phyloP scores from a whole-genome alignment of 2,329 filamentous ascomycete species.

The Hypoxylon sp. region DNA sequence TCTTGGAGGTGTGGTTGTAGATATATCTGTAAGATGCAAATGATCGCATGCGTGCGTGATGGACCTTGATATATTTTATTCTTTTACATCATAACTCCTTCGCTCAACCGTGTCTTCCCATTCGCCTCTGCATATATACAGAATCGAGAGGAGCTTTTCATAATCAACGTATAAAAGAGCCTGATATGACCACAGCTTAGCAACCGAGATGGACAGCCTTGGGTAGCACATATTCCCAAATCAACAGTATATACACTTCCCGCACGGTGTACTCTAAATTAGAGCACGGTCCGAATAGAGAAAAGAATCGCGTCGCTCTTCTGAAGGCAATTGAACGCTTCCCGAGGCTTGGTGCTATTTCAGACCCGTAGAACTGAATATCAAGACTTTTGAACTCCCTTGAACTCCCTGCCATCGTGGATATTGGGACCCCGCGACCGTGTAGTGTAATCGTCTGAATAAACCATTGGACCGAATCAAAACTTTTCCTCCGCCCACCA shows the following conservation, averaged over 20 bases:
- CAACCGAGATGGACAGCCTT: slow-evolving; percentile 12
- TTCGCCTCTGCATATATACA: slow-evolving; percentile 26
- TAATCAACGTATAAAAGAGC: slow-evolving; percentile 8
- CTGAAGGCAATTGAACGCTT: slow-evolving; percentile 26
- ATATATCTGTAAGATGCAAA: slow-evolving; percentile 17
- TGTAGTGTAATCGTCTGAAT: slow-evolving; percentile 29
- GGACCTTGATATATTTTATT: slow-evolving; percentile 14
- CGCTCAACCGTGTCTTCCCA: slow-evolving; percentile 15
- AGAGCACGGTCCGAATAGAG: slow-evolving; percentile 17
- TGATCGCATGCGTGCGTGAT: slow-evolving; percentile 12
- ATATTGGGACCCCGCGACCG: slow-evolving; percentile 34
- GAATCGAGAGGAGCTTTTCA: slow-evolving; percentile 14
- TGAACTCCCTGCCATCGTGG: slow-evolving; percentile 39
- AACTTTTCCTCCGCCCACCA: slow-evolving; percentile 33
- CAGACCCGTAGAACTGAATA: slow-evolving; percentile 25
- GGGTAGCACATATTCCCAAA: slow-evolving; percentile 22
- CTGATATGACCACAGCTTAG: slow-evolving; percentile 7
- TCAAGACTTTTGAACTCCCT: slow-evolving; percentile 39
- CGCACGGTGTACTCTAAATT: slow-evolving; percentile 14
- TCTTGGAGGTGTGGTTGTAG: not conserved
- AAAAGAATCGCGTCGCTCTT: slow-evolving; percentile 21
- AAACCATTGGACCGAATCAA: slow-evolving; percentile 31
- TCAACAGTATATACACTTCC: slow-evolving; percentile 34
- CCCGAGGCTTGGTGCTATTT: slow-evolving; percentile 6
- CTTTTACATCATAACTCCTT: slow-evolving; percentile 12